Conservation (phyloP, 306 rosid species). For the barrel medic (Medicago truncatula) region MtrunA17r5.0-ANR NC_053047.1:12224501-12225000, state of each 20-base stretch:
- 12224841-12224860: background rate
- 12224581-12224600: conserved; percentile 61
- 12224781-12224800: background rate
- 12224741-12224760: background rate
- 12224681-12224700: conserved; percentile 57
- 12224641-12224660: conserved; percentile 52
- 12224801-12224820: background rate
- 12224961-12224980: too few species aligned
- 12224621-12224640: conserved; percentile 37
- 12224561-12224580: conserved; percentile 51
- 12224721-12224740: conserved; percentile 59
- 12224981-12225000: too few species aligned
- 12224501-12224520: conserved; percentile 39
- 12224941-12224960: background rate
- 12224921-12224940: background rate
- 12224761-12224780: background rate
- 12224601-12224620: conserved; percentile 47
- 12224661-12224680: conserved; percentile 57
- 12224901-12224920: background rate
- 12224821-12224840: background rate
- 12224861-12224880: background rate
- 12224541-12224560: conserved; percentile 37
- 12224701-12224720: conserved; percentile 60
- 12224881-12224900: background rate
- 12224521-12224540: conserved; percentile 45